These are phyloP conservation scores for Pseudophaeomoniella oleicola DNA, from an alignment of 2,329 filamentous ascomycete species.

Conservation along the genomic window DNA sequence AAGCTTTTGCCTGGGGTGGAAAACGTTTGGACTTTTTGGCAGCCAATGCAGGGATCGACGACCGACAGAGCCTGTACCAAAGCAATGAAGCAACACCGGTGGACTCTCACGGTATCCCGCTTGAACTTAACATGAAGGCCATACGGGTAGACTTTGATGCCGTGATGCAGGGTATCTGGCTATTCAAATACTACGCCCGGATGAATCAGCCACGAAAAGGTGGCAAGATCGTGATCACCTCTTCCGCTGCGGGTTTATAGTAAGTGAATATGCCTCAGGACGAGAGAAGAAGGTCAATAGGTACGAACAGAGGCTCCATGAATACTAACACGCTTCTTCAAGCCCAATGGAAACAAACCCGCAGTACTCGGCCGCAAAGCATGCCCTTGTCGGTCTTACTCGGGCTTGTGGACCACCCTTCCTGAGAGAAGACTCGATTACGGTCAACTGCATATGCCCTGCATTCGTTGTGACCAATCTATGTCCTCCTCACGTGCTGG, in stretches of 20 bases:
- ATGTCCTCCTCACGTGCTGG: constrained; percentile 13
- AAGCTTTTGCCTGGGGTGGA: constrained; percentile 24
- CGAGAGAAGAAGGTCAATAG: too few relatives aligned
- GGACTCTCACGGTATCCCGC: constrained; percentile 10
- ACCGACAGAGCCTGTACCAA: constrained; percentile 16
- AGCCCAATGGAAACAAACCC: constrained; percentile 17
- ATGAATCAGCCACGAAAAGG: constrained; percentile 7
- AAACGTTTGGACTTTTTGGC: constrained; percentile 33
- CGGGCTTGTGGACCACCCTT: constrained; percentile 15
- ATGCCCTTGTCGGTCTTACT: constrained; percentile 25
- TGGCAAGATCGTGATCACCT: constrained; percentile 18
- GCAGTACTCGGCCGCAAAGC: constrained; percentile 27
- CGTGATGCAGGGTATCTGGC: constrained; percentile 20
- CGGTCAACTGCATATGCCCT: constrained; percentile 21
- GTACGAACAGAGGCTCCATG: too few relatives aligned
- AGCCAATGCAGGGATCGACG: constrained; percentile 41
- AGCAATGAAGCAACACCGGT: too few relatives aligned
- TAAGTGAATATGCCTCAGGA: too few relatives aligned
- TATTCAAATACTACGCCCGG: constrained; percentile 22
- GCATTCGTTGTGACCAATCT: constrained; percentile 20
- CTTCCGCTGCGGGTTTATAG: constrained; percentile 19
- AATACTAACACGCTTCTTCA: too few relatives aligned
- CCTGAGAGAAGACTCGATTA: constrained; percentile 16
- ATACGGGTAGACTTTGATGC: constrained; percentile 19
- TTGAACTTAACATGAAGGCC: constrained; percentile 17